phyloP scores from a whole-genome alignment of 2,329 filamentous ascomycete genomes.

The Penicillium occitanis region DNA sequence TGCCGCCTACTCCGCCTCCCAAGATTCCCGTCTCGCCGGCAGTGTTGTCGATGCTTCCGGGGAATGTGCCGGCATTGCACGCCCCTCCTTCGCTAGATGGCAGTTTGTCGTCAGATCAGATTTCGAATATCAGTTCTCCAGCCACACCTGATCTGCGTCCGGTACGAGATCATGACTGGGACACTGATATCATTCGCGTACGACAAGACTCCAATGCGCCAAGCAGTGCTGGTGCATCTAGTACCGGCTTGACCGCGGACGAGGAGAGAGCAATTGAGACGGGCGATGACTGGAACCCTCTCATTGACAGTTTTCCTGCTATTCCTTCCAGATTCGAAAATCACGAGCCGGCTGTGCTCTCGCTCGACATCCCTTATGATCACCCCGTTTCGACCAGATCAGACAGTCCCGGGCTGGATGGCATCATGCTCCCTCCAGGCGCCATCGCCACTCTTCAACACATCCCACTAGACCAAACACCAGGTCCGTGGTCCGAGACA shows the following conservation, averaged over 20 bases:
- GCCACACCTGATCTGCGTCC: constrained; percentile 72
- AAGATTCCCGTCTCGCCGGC: constrained; percentile 73
- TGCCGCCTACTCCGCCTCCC: constrained; percentile 51
- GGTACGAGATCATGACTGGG: constrained; percentile 63
- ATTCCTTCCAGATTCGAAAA: constrained; percentile 35
- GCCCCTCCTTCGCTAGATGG: constrained; percentile 87
- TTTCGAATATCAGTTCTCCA: constrained; percentile 78
- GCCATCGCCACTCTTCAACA: constrained; percentile 79
- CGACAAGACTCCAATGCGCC: constrained; percentile 34
- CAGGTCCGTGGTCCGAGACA: constrained; percentile 41
- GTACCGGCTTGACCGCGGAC: constrained; percentile 30
- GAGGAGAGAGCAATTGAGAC: constrained; percentile 42
- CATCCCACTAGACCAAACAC: constrained; percentile 57
- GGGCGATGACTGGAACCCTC: constrained; percentile 60
- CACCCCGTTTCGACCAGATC: constrained; percentile 19
- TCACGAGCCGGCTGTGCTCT: constrained; percentile 26
- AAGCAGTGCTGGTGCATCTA: constrained; percentile 29
- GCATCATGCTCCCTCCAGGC: constrained; percentile 72
- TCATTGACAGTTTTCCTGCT: constrained; percentile 42
- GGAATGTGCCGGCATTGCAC: constrained; percentile 70
- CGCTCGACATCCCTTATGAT: constrained; percentile 24
- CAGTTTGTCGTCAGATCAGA: constrained; percentile 82
- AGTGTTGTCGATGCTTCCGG: constrained; percentile 69
- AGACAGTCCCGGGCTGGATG: constrained; percentile 38
- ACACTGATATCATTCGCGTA: constrained; percentile 37